phyloP scores from a whole-genome alignment of 768 basidiomycete genomes.

The Russula foetens region DNA sequence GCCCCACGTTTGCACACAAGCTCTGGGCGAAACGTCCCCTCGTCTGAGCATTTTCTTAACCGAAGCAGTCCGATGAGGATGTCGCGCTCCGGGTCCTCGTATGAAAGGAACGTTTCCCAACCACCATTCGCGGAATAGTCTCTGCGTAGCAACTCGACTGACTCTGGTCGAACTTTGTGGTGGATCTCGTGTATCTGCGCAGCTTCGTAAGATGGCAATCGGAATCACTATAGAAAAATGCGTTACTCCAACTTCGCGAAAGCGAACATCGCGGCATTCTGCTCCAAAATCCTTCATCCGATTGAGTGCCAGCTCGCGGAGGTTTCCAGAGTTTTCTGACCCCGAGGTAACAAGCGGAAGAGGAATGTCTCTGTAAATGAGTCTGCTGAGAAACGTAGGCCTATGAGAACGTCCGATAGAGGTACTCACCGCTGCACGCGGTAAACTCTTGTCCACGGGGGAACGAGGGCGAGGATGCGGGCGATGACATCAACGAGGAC shows the following conservation, averaged over 20 bases:
- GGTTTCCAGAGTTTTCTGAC: conserved; percentile 95
- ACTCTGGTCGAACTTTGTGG: conserved; percentile 92
- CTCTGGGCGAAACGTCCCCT: conserved; percentile 95
- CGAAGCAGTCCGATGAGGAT: conserved; percentile 92
- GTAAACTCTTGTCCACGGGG: conserved; percentile 98
- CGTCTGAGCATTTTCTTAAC: conserved; percentile 90
- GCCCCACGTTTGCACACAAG: conserved; percentile 56
- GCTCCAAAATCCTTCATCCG: conserved; percentile 99
- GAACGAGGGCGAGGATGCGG: conserved; percentile 89
- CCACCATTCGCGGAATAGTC: conserved; percentile 98
- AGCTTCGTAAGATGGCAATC: background rate
- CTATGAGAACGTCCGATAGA: background rate
- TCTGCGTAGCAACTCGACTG: conserved; percentile 88
- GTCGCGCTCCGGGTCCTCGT: conserved; percentile 95
- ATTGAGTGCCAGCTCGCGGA: conserved; percentile 91
- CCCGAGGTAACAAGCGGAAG: conserved; percentile 94
- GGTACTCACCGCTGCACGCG: conserved; percentile 78
- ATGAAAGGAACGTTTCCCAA: conserved; percentile 99
- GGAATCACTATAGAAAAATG: background rate
- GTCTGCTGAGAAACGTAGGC: background rate
- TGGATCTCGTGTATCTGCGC: conserved; percentile 94
- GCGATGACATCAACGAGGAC: conserved; percentile 97
- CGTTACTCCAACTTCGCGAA: conserved; percentile 94
- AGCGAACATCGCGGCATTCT: conserved; percentile 94
- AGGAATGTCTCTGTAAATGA: conserved; percentile 74